These are phyloP conservation scores for Leptoxyphium fumago DNA, from an alignment of 2,329 filamentous ascomycete species.

Conservation along the genomic window DNA sequence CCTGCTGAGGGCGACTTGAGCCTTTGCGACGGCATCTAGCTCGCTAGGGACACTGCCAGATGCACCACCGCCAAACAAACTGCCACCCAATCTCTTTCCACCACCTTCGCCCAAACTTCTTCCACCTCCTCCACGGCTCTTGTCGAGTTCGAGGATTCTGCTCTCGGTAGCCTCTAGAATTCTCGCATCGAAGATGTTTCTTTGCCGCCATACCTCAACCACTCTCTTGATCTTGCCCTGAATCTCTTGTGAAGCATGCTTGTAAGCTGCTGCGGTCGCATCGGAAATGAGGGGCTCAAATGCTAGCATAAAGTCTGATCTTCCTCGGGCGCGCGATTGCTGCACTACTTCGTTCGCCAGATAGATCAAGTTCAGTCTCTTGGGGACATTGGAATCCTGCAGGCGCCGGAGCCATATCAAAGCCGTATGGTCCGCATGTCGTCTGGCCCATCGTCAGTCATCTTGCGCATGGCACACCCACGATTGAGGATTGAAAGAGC, in stretches of 20 bases:
- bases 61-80: slow-evolving; percentile 50
- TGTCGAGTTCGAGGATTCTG: slow-evolving; percentile 54
- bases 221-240: slow-evolving; percentile 79
- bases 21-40: slow-evolving; percentile 57
- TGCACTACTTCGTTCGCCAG: slow-evolving; percentile 95
- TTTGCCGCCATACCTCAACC: slow-evolving; percentile 84
- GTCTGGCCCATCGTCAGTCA: slow-evolving; percentile 34
- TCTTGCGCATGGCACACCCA: background rate
- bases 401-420: slow-evolving; percentile 83
- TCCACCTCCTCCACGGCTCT: slow-evolving; percentile 17
- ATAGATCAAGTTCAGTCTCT: slow-evolving; percentile 82
- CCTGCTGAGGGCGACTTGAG: slow-evolving; percentile 62
- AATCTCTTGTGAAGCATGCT: slow-evolving; percentile 70
- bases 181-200: slow-evolving; percentile 65
- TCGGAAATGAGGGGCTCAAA: slow-evolving; percentile 88
- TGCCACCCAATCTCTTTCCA: slow-evolving; percentile 41
- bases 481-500: background rate
- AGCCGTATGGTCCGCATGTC: slow-evolving; percentile 82
- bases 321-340: slow-evolving; percentile 83
- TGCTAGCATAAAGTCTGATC: slow-evolving; percentile 81
- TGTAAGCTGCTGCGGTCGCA: slow-evolving; percentile 80
- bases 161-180: slow-evolving; percentile 71
- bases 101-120: slow-evolving; percentile 11
- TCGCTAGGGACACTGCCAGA: slow-evolving; percentile 52
- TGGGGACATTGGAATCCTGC: slow-evolving; percentile 74